phyloP scores from a whole-genome alignment of 305 asterid species.

The Stenogyne calaminthoides region DNA sequence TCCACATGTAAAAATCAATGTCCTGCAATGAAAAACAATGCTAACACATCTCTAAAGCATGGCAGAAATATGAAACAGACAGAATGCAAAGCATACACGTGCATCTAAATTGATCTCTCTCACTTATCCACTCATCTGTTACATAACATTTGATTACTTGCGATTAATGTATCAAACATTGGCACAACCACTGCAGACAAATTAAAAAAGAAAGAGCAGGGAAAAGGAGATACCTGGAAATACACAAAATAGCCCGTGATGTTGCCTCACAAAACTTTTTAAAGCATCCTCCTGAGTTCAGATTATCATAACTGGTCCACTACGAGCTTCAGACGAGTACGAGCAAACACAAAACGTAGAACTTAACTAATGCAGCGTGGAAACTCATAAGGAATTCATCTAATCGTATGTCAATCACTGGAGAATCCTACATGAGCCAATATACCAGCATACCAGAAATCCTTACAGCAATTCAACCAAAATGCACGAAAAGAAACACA shows the following conservation, averaged over 20 bases:
- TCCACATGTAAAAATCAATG: not conserved
- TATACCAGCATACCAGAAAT: constrained; percentile 24
- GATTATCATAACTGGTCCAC: constrained; percentile 29
- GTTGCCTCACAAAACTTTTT: constrained; percentile 9
- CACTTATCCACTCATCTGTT: constrained; percentile 1
- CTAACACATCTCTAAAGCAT: constrained; percentile 1
- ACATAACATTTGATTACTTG: constrained; percentile 17
- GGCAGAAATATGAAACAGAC: constrained; percentile 13
- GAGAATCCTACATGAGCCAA: constrained; percentile 31
- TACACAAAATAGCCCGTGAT: not conserved
- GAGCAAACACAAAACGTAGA: not conserved
- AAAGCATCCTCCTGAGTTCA: constrained; percentile 13
- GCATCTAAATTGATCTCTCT: constrained; percentile 16
- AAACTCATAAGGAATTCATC: constrained; percentile 26
- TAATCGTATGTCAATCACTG: constrained; percentile 26
- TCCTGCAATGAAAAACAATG: not conserved
- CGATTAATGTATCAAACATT: not conserved
- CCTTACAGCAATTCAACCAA: constrained; percentile 38
- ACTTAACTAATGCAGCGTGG: constrained; percentile 31
- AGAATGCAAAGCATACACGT: not conserved
- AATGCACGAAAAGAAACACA: constrained; percentile 40
- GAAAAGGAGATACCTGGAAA: not conserved
- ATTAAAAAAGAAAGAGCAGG: not conserved
- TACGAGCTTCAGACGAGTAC: not conserved
- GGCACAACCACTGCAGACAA: constrained; percentile 2